Evolutionary conservation across 306 rosid species (phyloP).

Genomic region (Luffa acutangula): DNA sequence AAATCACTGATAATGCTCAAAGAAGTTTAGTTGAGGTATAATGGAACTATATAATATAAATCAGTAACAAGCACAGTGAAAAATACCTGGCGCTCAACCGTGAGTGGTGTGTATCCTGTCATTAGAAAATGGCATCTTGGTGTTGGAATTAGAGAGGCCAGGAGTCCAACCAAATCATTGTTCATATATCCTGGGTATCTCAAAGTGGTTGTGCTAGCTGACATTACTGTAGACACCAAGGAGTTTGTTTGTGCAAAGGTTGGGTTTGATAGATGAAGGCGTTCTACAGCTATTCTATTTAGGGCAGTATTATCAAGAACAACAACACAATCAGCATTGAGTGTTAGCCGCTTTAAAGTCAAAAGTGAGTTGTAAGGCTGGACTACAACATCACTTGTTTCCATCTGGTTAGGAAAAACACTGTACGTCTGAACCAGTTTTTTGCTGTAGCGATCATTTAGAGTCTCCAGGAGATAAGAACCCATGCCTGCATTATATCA

Average conservation of each 20-base stretch:
- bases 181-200: slow-evolving; percentile 99
- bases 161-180: slow-evolving; percentile 98
- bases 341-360: slow-evolving; percentile 87
- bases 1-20: neutral
- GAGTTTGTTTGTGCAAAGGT: slow-evolving; percentile 97
- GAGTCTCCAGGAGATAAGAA: slow-evolving; percentile 86
- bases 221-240: slow-evolving; percentile 95
- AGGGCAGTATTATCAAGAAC: slow-evolving; percentile 98
- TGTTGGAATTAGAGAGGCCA: slow-evolving; percentile 92
- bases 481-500: slow-evolving; percentile 47
- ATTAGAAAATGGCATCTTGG: slow-evolving; percentile 98
- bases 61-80: neutral
- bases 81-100: slow-evolving; percentile 93
- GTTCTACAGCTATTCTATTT: slow-evolving; percentile 93
- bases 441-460: slow-evolving; percentile 98
- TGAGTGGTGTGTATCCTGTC: slow-evolving; percentile 98
- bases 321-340: slow-evolving; percentile 97
- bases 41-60: neutral
- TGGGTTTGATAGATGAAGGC: slow-evolving; percentile 95
- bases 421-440: slow-evolving; percentile 96
- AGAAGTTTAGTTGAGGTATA: neutral
- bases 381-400: slow-evolving; percentile 98
- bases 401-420: slow-evolving; percentile 99
- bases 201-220: slow-evolving; percentile 95
- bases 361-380: slow-evolving; percentile 97